Percentiles rank a stretch among this genome's conserved stretches.
Conservation (phyloP, 331 rosid genomes). For the Dryas integrifolia region DNA sequence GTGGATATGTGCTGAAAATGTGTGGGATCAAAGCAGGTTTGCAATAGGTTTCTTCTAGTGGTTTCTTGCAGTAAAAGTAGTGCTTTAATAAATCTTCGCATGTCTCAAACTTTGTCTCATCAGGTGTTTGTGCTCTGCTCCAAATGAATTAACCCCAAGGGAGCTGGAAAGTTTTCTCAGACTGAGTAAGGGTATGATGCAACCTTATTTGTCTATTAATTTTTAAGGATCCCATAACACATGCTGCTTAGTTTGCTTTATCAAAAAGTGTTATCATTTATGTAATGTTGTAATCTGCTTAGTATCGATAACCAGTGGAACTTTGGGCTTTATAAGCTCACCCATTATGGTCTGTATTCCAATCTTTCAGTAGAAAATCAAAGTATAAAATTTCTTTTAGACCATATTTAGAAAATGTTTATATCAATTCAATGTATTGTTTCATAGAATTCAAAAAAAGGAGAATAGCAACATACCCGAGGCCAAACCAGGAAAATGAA, state of each 20-base stretch:
- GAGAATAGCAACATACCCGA: slow-evolving; percentile 43
- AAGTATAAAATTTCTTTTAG: neutral
- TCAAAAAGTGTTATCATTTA: slow-evolving; percentile 15
- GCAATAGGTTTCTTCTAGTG: slow-evolving; percentile 15
- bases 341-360: neutral
- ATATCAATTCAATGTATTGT: neutral
- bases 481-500: slow-evolving; percentile 56
- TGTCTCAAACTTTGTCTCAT: slow-evolving; percentile 30
- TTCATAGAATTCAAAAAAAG: slow-evolving; percentile 75
- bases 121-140: slow-evolving; percentile 89
- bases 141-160: slow-evolving; percentile 69
- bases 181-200: slow-evolving; percentile 65
- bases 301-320: neutral
- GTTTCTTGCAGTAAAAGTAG: slow-evolving; percentile 22
- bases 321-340: neutral
- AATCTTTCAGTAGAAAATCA: neutral
- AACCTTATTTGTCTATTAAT: slow-evolving; percentile 14
- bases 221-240: neutral
- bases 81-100: slow-evolving; percentile 21
- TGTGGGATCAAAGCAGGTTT: slow-evolving; percentile 91
- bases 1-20: slow-evolving; percentile 81
- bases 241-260: slow-evolving; percentile 1
- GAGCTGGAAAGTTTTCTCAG: slow-evolving; percentile 82
- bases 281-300: neutral
- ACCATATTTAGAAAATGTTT: neutral